A percentile compares a stretch with the other conserved stretches of the same genome.
Conservation (phyloP, 2,329 filamentous ascomycete species). For the Phialocephala subalpina region DNA sequence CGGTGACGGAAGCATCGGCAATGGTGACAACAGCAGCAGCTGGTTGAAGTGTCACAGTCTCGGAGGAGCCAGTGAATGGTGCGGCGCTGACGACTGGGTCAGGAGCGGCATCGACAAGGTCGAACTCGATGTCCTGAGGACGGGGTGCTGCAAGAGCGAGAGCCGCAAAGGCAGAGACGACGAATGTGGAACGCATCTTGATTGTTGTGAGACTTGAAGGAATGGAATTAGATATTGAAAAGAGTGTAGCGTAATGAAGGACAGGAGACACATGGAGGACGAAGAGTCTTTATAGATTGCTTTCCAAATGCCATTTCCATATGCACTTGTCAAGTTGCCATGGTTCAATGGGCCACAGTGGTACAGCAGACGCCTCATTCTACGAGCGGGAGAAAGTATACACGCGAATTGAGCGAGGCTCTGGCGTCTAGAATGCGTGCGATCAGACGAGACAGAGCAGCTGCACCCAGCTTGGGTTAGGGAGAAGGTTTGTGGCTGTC, state of each 20-base stretch:
- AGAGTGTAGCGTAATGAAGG: slow-evolving; percentile 7
- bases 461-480: not conserved
- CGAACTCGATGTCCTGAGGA: slow-evolving; percentile 48
- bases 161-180: slow-evolving; percentile 34
- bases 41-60: slow-evolving; percentile 42
- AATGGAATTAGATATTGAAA: not conserved
- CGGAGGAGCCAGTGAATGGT: slow-evolving; percentile 40
- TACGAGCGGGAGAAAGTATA: slow-evolving; percentile 1
- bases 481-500: slow-evolving; percentile 3
- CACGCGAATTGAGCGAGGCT: not conserved
- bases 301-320: not conserved
- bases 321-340: slow-evolving; percentile 5
- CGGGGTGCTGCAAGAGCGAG: slow-evolving; percentile 36
- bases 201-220: slow-evolving; percentile 7
- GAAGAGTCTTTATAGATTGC: slow-evolving; percentile 10
- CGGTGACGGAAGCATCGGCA: slow-evolving; percentile 24
- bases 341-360: slow-evolving; percentile 4
- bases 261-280: not conserved
- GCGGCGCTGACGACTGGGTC: slow-evolving; percentile 42
- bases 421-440: slow-evolving; percentile 1
- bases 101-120: slow-evolving; percentile 44
- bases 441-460: not conserved
- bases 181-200: slow-evolving; percentile 32
- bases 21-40: slow-evolving; percentile 23
- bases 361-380: slow-evolving; percentile 9